phyloP scores from a whole-genome alignment of 129 eudicot species.

The Arctium minus region DNA sequence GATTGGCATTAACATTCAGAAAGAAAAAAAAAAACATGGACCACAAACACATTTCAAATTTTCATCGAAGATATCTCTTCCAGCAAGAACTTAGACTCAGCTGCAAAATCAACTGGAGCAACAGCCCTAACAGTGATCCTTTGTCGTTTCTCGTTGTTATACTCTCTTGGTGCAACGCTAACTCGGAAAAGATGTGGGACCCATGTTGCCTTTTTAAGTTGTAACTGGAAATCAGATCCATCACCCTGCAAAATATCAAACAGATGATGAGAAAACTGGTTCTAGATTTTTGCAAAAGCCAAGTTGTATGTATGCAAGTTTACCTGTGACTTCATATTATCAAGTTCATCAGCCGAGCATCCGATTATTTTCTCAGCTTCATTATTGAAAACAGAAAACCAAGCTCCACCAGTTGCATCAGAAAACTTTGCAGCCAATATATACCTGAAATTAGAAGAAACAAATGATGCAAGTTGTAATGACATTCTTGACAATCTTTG shows the following conservation, averaged over 20 bases:
- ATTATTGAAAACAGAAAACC: constrained; percentile 71
- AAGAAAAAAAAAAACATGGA: not conserved
- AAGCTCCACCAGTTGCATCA: constrained; percentile 87
- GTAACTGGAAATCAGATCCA: constrained; percentile 42
- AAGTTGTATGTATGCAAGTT: not conserved
- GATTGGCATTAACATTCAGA: not conserved
- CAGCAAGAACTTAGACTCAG: constrained; percentile 67
- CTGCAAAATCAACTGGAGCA: constrained; percentile 74
- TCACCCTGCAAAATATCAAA: constrained; percentile 47
- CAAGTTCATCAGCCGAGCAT: constrained; percentile 84
- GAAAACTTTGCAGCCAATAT: constrained; percentile 65
- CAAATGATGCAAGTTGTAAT: not conserved
- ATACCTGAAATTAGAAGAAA: constrained; percentile 41
- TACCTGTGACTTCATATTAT: constrained; percentile 65
- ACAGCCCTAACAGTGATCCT: constrained; percentile 70
- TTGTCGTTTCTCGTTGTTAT: constrained; percentile 76
- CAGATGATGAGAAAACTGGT: not conserved
- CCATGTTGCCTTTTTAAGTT: constrained; percentile 89
- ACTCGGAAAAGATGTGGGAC: constrained; percentile 62
- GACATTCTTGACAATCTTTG: not conserved
- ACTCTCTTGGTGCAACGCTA: constrained; percentile 70
- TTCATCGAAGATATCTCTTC: constrained; percentile 70
- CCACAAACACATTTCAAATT: constrained; percentile 8
- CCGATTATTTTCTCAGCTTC: constrained; percentile 82
- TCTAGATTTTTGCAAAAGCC: not conserved